Evolutionary conservation across 148 eudicot genomes (phyloP).

Genomic region (Persicaria tinctoria): DNA sequence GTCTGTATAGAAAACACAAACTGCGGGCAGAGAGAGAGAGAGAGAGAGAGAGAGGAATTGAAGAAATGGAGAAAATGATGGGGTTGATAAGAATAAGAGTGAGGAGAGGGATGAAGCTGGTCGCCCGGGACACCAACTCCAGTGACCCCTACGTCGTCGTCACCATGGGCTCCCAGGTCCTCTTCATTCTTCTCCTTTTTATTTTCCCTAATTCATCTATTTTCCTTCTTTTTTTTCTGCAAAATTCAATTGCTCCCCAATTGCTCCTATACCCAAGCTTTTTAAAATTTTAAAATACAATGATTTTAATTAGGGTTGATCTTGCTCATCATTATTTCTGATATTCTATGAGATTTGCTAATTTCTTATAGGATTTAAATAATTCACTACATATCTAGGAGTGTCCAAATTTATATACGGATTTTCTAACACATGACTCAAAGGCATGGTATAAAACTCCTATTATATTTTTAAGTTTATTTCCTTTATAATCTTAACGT

Average conservation of each 20-base stretch:
- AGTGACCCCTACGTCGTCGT: constrained; percentile 48
- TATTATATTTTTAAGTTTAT: no score
- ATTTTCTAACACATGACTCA: no score
- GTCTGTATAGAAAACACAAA: not conserved
- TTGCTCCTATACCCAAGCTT: no score
- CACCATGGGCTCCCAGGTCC: constrained; percentile 28
- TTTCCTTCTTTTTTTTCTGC: not conserved
- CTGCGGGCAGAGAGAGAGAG: not conserved
- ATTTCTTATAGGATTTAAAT: no score
- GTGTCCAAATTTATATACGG: no score
- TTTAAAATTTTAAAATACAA: no score
- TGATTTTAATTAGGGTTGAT: no score
- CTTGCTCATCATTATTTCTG: no score
- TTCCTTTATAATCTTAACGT: no score
- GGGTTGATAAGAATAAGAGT: constrained; percentile 36
- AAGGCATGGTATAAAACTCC: no score
- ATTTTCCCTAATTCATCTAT: not conserved
- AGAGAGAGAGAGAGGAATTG: not conserved
- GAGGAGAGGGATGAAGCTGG: constrained; percentile 37
- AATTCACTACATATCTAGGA: no score
- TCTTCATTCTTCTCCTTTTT: not conserved
- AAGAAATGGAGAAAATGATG: constrained; percentile 18
- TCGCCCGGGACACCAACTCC: constrained; percentile 28
- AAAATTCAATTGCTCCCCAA: not conserved
- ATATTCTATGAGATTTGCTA: no score